Base-by-base conservation (phyloP, 129 eudicot species). In the Artemisia argyi region DNA sequence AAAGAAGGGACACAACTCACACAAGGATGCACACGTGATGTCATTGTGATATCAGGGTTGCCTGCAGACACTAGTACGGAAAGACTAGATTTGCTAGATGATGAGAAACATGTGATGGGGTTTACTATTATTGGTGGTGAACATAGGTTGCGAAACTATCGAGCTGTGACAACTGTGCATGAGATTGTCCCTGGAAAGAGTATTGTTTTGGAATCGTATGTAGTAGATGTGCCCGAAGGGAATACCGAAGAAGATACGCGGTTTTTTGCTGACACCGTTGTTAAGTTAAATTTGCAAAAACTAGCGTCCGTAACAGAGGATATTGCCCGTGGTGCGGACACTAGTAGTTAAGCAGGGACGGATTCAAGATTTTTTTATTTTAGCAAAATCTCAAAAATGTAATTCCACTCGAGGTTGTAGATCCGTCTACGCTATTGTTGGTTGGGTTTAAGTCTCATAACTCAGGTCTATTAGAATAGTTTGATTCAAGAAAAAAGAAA, bases 11-110 rank as follows among this genome's bases (percentile, higher is more conserved):
- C 66, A 3, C 44, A 26, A 61, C 1, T 61, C 7, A 56, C 77
- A 9, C 87, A 69, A 7, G 97, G 97, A 0, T 85, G 65, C 75
- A 87, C 95, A 10, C 78, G 97, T 4, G 87, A 88, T 39, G 91
- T 91, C 66, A 79, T 39, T 74, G 89, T 91, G 47, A 86, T 91
- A 52, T 91, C 97, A 0, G 97, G 97, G 0, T 71, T 91, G 65
- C 97, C 97, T 59, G 97, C 96, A 2, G 87, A 83, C 1, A 91
- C 94, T 2, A 88, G 93, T 61, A 88, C 87, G 24, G 97, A 91
- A 66, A 72, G 96, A 52, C 73, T 91, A 32, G 96, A 91, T 69
- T 26, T 91, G 44, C 51, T 91, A 6, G 91, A 91, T 65, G 97
- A 91, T 19, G 88, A 82, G 46, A 75, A 80, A 50, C 86, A 61